Conservation (phyloP, 108 stramenopile genomes). For the Nitzschia palea region DNA sequence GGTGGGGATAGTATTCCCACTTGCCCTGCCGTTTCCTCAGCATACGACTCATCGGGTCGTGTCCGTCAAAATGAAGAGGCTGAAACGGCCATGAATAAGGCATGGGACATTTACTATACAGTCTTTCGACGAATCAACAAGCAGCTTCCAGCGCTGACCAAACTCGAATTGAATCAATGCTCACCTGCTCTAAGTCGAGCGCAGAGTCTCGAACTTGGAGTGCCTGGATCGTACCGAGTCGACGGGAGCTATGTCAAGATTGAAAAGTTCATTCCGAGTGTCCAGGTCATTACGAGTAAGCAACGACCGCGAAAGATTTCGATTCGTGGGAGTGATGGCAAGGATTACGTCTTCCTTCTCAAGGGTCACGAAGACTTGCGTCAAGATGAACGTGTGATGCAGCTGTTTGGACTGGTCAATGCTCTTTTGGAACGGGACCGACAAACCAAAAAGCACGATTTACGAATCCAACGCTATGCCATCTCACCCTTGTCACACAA, state of each 20-base stretch:
- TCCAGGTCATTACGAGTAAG: constrained; percentile 96
- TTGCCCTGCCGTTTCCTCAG: constrained; percentile 34
- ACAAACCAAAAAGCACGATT: constrained; percentile 91
- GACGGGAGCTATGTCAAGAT: constrained; percentile 93
- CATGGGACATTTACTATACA: constrained; percentile 97
- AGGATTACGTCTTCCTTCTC: constrained; percentile 97
- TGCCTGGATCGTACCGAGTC: constrained; percentile 96
- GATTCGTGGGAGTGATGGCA: constrained; percentile 94
- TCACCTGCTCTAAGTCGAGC: constrained; percentile 88
- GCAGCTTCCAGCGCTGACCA: constrained; percentile 85
- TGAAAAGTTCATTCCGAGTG: constrained; percentile 74
- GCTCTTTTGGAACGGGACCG: constrained; percentile 94
- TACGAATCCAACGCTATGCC: constrained; percentile 94
- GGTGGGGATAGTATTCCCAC: constrained; percentile 68
- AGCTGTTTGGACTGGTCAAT: constrained; percentile 98
- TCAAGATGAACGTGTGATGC: constrained; percentile 99
- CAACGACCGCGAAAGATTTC: constrained; percentile 98
- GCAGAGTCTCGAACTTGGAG: constrained; percentile 87
- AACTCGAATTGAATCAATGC: constrained; percentile 87
- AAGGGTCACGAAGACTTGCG: constrained; percentile 99
- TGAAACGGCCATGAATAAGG: constrained; percentile 89
- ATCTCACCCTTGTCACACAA: constrained; percentile 97
- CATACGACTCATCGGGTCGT: constrained; percentile 42
- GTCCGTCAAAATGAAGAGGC: constrained; percentile 71
- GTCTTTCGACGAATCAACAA: constrained; percentile 96